phyloP scores from a whole-genome alignment of 306 rosid species.

The Casuarina equisetifolia region DNA sequence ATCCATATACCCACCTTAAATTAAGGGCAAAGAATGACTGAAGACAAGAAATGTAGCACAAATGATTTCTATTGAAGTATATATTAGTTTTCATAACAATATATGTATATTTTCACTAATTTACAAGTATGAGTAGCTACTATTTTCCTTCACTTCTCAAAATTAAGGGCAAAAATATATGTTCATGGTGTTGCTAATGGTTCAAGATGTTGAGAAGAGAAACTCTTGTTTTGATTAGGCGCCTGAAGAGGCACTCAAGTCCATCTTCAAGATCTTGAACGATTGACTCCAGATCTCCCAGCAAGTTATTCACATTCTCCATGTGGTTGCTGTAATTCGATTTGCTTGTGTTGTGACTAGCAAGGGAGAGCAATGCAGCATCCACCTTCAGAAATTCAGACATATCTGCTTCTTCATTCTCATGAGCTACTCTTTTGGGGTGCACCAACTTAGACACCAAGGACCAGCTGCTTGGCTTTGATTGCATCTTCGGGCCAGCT shows the following conservation, averaged over 20 bases:
- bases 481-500: constrained; percentile 1
- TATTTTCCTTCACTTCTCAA: too few relatives aligned
- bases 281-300: not conserved
- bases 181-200: too few relatives aligned
- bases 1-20: too few relatives aligned
- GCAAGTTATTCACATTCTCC: constrained; percentile 19
- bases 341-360: constrained; percentile 7
- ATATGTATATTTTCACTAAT: not conserved
- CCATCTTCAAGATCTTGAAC: too few relatives aligned
- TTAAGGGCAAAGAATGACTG: too few relatives aligned
- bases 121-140: not conserved
- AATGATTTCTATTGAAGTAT: too few relatives aligned
- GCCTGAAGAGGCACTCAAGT: too few relatives aligned
- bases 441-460: constrained; percentile 29
- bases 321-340: not conserved
- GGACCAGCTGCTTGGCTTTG: constrained; percentile 20
- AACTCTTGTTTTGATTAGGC: too few relatives aligned
- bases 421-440: constrained; percentile 26
- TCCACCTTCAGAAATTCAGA: constrained; percentile 28
- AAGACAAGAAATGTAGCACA: too few relatives aligned
- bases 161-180: too few relatives aligned
- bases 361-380: constrained; percentile 13
- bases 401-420: constrained; percentile 5
- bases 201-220: too few relatives aligned
- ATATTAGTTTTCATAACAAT: too few relatives aligned